Base-by-base conservation (phyloP, 345 rosid species). In the Ailanthus altissimus region DNA sequence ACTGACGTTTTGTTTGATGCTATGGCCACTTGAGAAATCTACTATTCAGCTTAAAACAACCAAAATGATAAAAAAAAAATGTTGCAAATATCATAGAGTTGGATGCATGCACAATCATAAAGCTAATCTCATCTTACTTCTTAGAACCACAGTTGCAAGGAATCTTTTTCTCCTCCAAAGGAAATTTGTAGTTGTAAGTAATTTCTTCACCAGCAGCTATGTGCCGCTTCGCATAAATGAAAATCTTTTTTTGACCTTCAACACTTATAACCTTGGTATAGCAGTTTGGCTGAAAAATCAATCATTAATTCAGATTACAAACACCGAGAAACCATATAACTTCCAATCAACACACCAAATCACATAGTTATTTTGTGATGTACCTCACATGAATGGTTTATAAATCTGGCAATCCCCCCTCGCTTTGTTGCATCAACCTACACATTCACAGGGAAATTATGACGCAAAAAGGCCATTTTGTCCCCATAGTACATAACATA, bases 351-450 rank as follows among this genome's bases (percentile, higher is more conserved):
- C 43, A 45, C 4, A 64, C 45, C 56, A 76, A 66, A 49, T 58
- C 38, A 40, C 58, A 64, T n/a, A 21, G 14, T 63, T 70, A 59
- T 56, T 36, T 72, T 28, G 72, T 64, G 66, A 85, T 67, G 60
- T 89, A 92, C 99, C 94, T 97, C 94, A 66, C 99, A 97, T 62
- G 98, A 97, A 90, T 94, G 99, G 78, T 97, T 97, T 85, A 97
- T 92, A 86, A 97, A 97, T 86, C 98, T 90, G 28, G 98, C 99
- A 86, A 94, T 85, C 72, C 99, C 99, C 69, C 99, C 99, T 82
- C 97, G 92, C 85, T 94, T 97, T 75, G 98, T 97, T 69, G 99
- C 99, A 87, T 97, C 99, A 81, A 97, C 88, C 99, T 97, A 79
- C 65, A 80, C 23, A 66, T 72, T 42, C 77, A 72, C 25, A 59